These are phyloP conservation scores for Hypholoma sublateritium DNA, from an alignment of 768 basidiomycete species.

Conservation along the genomic window DNA sequence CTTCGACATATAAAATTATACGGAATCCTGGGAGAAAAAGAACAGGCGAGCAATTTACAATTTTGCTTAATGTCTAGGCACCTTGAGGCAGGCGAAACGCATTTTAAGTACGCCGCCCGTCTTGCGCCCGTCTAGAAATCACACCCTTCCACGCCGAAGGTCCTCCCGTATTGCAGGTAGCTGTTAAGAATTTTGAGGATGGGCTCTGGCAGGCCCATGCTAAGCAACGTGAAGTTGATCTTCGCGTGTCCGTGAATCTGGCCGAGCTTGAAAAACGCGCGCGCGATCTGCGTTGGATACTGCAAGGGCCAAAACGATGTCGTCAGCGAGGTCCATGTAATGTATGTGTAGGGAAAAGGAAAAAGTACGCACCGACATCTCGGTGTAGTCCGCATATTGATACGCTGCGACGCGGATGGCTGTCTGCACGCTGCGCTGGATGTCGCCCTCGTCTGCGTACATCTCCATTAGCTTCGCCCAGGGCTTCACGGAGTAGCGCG, in stretches of 20 bases:
- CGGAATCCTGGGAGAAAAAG: too few relatives aligned
- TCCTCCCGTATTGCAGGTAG: slow-evolving; percentile 84
- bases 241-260: slow-evolving; percentile 92
- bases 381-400: slow-evolving; percentile 86
- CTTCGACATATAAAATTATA: not conserved
- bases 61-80: too few relatives aligned
- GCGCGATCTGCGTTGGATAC: slow-evolving; percentile 91
- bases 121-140: slow-evolving; percentile 58
- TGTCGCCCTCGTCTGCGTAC: slow-evolving; percentile 96
- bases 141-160: slow-evolving; percentile 85
- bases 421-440: slow-evolving; percentile 86
- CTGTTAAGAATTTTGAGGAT: slow-evolving; percentile 93
- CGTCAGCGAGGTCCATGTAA: slow-evolving; percentile 2
- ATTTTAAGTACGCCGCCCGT: not conserved
- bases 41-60: too few relatives aligned
- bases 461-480: slow-evolving; percentile 93
- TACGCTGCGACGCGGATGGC: slow-evolving; percentile 93
- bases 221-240: slow-evolving; percentile 88
- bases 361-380: slow-evolving; percentile 69
- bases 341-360: not conserved
- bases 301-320: slow-evolving; percentile 27
- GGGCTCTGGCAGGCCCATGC: slow-evolving; percentile 90
- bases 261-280: slow-evolving; percentile 90
- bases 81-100: too few relatives aligned
- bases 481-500: slow-evolving; percentile 86